These are phyloP conservation scores for Carex arenaria DNA, from an alignment of 202 grass and related monocot genomes.

Conservation along the genomic window DNA sequence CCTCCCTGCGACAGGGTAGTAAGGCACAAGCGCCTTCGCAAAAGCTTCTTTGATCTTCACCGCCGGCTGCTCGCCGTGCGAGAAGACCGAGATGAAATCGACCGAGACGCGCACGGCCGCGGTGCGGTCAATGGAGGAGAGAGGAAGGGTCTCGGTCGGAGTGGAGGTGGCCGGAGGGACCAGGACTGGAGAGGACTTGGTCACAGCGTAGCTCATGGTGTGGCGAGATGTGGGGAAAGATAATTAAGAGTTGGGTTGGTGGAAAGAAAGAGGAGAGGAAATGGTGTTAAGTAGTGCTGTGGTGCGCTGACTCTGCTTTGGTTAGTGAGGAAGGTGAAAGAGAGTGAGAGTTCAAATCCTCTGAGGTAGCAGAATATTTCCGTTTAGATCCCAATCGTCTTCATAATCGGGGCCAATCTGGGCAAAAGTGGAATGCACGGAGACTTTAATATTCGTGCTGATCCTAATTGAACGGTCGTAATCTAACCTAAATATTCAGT, in stretches of 20 bases:
- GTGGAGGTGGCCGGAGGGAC: conserved; percentile 39
- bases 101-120: conserved; percentile 58
- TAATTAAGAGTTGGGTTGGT: neutral
- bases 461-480: no score
- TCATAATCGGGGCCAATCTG: no score
- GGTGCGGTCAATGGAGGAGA: conserved; percentile 76
- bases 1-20: conserved; percentile 67
- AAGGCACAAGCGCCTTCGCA: conserved; percentile 53
- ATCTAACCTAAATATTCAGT: no score
- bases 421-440: no score
- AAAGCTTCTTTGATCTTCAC: conserved; percentile 55
- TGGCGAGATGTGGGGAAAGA: neutral
- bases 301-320: neutral
- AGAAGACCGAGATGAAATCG: conserved; percentile 81
- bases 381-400: no score
- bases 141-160: conserved; percentile 35
- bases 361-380: no score
- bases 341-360: neutral
- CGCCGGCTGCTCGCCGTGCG: conserved; percentile 16
- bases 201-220: conserved; percentile 34
- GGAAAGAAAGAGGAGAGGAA: neutral
- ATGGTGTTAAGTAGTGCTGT: neutral
- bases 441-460: no score
- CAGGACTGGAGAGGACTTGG: conserved; percentile 41
- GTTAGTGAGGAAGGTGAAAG: conserved; percentile 8